Conservation (phyloP, 169 alveolate species). For the Plasmodium gaboni region DNA sequence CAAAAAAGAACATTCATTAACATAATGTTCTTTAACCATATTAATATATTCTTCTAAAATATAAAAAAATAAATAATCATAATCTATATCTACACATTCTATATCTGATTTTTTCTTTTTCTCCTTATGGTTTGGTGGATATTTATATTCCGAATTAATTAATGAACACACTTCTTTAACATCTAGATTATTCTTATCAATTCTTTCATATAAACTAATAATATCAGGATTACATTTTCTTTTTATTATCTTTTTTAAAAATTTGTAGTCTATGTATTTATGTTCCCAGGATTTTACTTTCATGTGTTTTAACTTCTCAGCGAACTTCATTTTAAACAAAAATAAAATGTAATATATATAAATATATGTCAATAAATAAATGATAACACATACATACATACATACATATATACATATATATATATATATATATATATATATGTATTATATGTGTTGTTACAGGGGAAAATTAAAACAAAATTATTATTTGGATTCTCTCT, state of each 20-base stretch:
- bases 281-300: constrained; percentile 79
- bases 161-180: constrained; percentile 47
- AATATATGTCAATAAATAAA: not conserved
- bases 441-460: not conserved
- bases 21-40: constrained; percentile 79
- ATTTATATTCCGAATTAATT: constrained; percentile 21
- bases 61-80: constrained; percentile 75
- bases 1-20: constrained; percentile 79
- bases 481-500: too few relatives aligned
- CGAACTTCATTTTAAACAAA: constrained; percentile 77
- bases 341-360: not conserved
- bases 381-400: not conserved
- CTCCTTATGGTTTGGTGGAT: constrained; percentile 13
- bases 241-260: constrained; percentile 36
- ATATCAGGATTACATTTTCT: constrained; percentile 42
- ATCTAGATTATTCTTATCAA: constrained; percentile 36
- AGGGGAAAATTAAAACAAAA: too few relatives aligned
- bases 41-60: constrained; percentile 81
- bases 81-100: constrained; percentile 63
- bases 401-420: not conserved
- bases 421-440: not conserved
- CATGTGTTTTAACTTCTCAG: constrained; percentile 71
- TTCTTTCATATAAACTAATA: constrained; percentile 21
- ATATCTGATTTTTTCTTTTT: constrained; percentile 26
- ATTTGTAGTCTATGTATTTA: constrained; percentile 71